Base-by-base conservation (phyloP, 2,329 filamentous ascomycete genomes). In the Nothophoma quercina region DNA sequence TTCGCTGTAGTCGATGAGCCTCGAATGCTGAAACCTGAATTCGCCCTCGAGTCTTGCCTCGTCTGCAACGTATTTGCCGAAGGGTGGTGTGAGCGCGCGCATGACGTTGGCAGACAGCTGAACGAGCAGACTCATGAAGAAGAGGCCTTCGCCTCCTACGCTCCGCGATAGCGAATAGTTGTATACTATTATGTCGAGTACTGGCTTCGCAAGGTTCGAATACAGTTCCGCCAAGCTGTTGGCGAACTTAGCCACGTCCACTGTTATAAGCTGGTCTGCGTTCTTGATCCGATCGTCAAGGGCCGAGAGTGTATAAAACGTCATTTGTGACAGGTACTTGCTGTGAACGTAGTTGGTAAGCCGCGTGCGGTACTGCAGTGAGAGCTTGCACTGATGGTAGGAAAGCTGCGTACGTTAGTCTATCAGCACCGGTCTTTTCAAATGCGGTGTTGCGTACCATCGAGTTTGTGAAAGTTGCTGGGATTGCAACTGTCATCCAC, bases 261-360 rank as follows among this genome's bases (percentile, higher is more conserved):
- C 93, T 0, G 93, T 95, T 65, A 99, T 96, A 34, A 99, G 84
- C 77, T 99, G 95, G 71, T 99, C 95, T 3, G 95, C 91, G 70
- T 99, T 99, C 81, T 97, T 96, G 82, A 99, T 96, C 70, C 95
- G 87, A 72, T 99, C 95, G 68, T 99, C 95, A 28, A 99, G 82
- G 0, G 95, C 92, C 1, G 93, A 96, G 44, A 99, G 89, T 3
- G 92, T 93, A 74, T 99, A 99, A 74, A 98, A 99, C 1, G 93
- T 98, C 85, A 99, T 89, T 55, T 96, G 90, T n/a, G 90, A 93
- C 12, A 99, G 84, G 74, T 99, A 99, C 72, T 93, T 91, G 73
- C 96, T 90, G 78, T 99, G 95, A 42, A 99, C 95, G 72, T 93
- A 82, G 68, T 95, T 89, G n/a, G 95, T 99, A 26, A 99, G 82